These are phyloP conservation scores for Alternaria tenuissima DNA, from an alignment of 2,329 filamentous ascomycete genomes.

Conservation along the genomic window DNA sequence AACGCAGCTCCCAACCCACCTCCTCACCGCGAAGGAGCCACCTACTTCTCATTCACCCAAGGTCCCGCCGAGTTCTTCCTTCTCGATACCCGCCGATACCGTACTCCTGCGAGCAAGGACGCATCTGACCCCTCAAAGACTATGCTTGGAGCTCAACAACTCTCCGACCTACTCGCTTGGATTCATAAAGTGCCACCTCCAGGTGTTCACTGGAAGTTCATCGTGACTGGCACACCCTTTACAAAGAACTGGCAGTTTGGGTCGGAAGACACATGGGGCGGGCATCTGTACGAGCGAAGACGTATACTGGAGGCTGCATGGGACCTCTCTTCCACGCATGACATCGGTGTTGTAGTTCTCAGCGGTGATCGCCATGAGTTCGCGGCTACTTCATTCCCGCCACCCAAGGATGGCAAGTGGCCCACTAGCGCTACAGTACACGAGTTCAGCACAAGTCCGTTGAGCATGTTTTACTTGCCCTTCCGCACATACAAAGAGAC, in stretches of 20 bases:
- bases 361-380: slow-evolving; percentile 98
- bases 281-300: slow-evolving; percentile 82
- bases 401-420: slow-evolving; percentile 67
- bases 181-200: slow-evolving; percentile 74
- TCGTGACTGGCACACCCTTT: slow-evolving; percentile 90
- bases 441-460: slow-evolving; percentile 89
- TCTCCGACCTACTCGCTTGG: slow-evolving; percentile 80
- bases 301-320: slow-evolving; percentile 90
- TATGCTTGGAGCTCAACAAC: slow-evolving; percentile 84
- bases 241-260: slow-evolving; percentile 98
- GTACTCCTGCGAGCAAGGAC: slow-evolving; percentile 71
- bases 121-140: slow-evolving; percentile 74
- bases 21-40: slow-evolving; percentile 67
- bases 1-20: slow-evolving; percentile 88
- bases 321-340: slow-evolving; percentile 75
- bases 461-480: slow-evolving; percentile 94
- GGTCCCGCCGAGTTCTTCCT: slow-evolving; percentile 95
- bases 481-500: slow-evolving; percentile 82
- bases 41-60: slow-evolving; percentile 89
- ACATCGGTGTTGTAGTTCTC: slow-evolving; percentile 81
- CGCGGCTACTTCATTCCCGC: slow-evolving; percentile 79
- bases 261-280: slow-evolving; percentile 90
- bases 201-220: slow-evolving; percentile 91
- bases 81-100: slow-evolving; percentile 88
- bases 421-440: slow-evolving; percentile 66